Conservation (phyloP, 805 yeast genomes). For the Sungouiozyma ichnusensis region DNA sequence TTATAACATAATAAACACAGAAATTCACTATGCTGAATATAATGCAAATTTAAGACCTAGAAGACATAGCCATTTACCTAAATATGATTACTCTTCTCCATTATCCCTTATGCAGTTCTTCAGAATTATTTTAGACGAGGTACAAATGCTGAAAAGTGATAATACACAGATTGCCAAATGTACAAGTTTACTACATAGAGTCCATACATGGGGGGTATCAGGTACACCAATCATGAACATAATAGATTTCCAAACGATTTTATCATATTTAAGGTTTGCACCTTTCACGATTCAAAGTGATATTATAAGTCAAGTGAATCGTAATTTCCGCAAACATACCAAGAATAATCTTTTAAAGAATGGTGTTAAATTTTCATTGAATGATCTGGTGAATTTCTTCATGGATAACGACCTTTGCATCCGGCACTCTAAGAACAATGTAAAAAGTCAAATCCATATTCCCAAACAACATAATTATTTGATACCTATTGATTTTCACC, state of each 20-base stretch:
- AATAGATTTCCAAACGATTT: conserved; percentile 58
- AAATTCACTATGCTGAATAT: conserved; percentile 69
- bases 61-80: conserved; percentile 20
- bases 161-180: conserved; percentile 70
- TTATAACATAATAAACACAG: conserved; percentile 58
- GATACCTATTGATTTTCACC: conserved; percentile 63
- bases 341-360: conserved; percentile 5
- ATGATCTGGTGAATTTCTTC: conserved; percentile 45
- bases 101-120: conserved; percentile 74
- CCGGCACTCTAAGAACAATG: conserved; percentile 80
- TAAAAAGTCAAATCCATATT: conserved; percentile 59
- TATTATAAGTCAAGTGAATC: conserved; percentile 9
- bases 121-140: conserved; percentile 88
- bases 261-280: conserved; percentile 51
- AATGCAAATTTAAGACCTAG: conserved; percentile 37
- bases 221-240: conserved; percentile 81
- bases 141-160: conserved; percentile 74
- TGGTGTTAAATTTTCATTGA: conserved; percentile 22
- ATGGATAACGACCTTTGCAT: conserved; percentile 37
- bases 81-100: conserved; percentile 65
- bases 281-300: conserved; percentile 45
- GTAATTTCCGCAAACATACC: conserved; percentile 4
- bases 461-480: conserved; percentile 72
- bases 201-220: conserved; percentile 94
- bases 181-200: conserved; percentile 68